These are phyloP conservation scores for Penicillium sp. DNA, from an alignment of 2,329 filamentous ascomycete genomes.

Conservation along the genomic window DNA sequence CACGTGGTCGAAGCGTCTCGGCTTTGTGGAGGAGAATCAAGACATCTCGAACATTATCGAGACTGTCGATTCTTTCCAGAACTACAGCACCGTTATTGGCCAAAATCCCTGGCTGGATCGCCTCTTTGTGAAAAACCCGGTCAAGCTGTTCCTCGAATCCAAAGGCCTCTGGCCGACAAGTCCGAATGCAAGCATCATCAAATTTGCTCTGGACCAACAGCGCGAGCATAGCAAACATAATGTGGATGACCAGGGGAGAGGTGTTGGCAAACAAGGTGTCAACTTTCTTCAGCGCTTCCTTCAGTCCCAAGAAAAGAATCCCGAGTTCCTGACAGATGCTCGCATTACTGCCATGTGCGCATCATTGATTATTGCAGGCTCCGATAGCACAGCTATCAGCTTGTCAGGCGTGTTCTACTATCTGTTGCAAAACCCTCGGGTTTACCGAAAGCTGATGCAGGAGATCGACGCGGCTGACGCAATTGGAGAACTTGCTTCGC, in stretches of 20 bases:
- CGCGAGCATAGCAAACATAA: too few relatives aligned
- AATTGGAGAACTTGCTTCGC: not conserved
- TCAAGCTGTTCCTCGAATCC: slow-evolving; percentile 61
- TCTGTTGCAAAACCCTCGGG: not conserved
- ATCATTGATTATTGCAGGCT: too few relatives aligned
- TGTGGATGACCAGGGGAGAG: too few relatives aligned
- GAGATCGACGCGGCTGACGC: not conserved
- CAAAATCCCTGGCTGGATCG: slow-evolving; percentile 73
- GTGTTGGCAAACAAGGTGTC: too few relatives aligned
- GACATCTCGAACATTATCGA: slow-evolving; percentile 73
- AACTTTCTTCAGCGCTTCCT: too few relatives aligned
- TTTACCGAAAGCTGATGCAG: not conserved
- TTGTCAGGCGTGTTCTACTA: not conserved
- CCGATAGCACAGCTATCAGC: too few relatives aligned
- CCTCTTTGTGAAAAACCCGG: slow-evolving; percentile 71
- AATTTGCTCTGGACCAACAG: too few relatives aligned
- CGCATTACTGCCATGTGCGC: too few relatives aligned
- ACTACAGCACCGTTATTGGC: slow-evolving; percentile 48
- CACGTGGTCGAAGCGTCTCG: slow-evolving; percentile 73
- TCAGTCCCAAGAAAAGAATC: too few relatives aligned
- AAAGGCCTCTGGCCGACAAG: too few relatives aligned
- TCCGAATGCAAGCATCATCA: too few relatives aligned
- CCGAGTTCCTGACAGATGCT: too few relatives aligned
- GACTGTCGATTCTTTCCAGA: slow-evolving; percentile 49
- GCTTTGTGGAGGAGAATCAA: slow-evolving; percentile 72